Evolutionary conservation across 139 green algal genomes (phyloP).

Genomic region (Haematococcus lacustris): DNA sequence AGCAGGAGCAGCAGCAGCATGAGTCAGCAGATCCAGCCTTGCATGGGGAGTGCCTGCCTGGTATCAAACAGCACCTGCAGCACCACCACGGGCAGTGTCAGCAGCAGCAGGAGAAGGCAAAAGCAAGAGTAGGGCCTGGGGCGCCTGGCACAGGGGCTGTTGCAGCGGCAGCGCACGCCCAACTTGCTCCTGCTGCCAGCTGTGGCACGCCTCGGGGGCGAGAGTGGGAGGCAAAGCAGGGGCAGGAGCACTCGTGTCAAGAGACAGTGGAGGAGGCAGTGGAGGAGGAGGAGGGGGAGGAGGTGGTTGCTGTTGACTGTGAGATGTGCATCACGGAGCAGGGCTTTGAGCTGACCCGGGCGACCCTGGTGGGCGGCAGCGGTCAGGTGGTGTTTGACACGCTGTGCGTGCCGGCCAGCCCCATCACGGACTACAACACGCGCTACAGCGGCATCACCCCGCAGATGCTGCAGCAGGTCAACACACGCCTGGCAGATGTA

Average conservation of each 20-base stretch:
- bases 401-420: slow-evolving; percentile 69
- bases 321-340: slow-evolving; percentile 76
- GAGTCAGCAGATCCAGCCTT: background rate
- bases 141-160: slow-evolving; percentile 6
- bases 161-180: background rate
- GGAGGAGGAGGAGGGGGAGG: background rate
- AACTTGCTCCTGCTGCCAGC: background rate
- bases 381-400: slow-evolving; percentile 67
- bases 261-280: background rate
- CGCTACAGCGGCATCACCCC: slow-evolving; percentile 76
- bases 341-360: slow-evolving; percentile 67
- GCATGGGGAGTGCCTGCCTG: background rate
- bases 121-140: background rate
- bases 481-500: slow-evolving; percentile 53
- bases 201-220: background rate
- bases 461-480: slow-evolving; percentile 58
- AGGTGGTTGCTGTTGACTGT: slow-evolving; percentile 73
- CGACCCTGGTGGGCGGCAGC: slow-evolving; percentile 48
- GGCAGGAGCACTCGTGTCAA: background rate
- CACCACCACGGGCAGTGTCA: background rate
- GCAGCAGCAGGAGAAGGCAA: background rate
- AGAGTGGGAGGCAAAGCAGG: no score
- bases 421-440: slow-evolving; percentile 87
- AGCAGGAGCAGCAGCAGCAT: slow-evolving; percentile 12
- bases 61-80: background rate